Evolutionary conservation across 2,329 filamentous ascomycete species (phyloP).

Genomic region (Pseudonectria foliicola): DNA sequence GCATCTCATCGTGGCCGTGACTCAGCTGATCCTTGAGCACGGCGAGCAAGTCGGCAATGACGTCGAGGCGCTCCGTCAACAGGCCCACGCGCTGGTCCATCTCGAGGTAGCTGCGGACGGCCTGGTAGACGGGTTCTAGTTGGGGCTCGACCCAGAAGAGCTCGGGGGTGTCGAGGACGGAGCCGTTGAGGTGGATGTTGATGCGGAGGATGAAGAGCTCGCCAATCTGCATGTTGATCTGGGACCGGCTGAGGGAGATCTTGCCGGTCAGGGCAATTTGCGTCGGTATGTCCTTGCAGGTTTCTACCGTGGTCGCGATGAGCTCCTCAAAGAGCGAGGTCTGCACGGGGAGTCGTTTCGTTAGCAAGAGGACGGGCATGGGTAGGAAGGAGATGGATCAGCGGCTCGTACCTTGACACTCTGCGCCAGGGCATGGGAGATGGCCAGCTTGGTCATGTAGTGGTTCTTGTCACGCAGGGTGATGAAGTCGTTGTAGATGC

Average conservation of each 20-base stretch:
- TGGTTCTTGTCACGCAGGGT: slow-evolving; percentile 87
- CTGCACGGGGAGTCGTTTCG: slow-evolving; percentile 31
- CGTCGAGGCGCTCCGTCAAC: slow-evolving; percentile 75
- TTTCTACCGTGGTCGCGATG: slow-evolving; percentile 86
- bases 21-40: slow-evolving; percentile 94
- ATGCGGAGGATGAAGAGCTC: slow-evolving; percentile 96
- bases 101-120: slow-evolving; percentile 89
- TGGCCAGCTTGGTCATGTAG: slow-evolving; percentile 97
- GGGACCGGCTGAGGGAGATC: slow-evolving; percentile 75
- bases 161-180: slow-evolving; percentile 91
- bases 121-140: slow-evolving; percentile 91
- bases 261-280: slow-evolving; percentile 91
- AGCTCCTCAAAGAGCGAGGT: slow-evolving; percentile 95
- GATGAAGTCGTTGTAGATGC: slow-evolving; percentile 99
- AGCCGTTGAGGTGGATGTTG: slow-evolving; percentile 96
- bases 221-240: slow-evolving; percentile 99
- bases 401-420: slow-evolving; percentile 67
- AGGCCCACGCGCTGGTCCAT: slow-evolving; percentile 94
- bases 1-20: slow-evolving; percentile 82
- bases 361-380: slow-evolving; percentile 10
- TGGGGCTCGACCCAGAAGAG: slow-evolving; percentile 98
- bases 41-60: slow-evolving; percentile 87
- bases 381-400: not conserved
- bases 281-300: slow-evolving; percentile 85
- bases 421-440: slow-evolving; percentile 90